phyloP scores from a whole-genome alignment of 768 basidiomycete genomes.

The Galerina sulciceps region DNA sequence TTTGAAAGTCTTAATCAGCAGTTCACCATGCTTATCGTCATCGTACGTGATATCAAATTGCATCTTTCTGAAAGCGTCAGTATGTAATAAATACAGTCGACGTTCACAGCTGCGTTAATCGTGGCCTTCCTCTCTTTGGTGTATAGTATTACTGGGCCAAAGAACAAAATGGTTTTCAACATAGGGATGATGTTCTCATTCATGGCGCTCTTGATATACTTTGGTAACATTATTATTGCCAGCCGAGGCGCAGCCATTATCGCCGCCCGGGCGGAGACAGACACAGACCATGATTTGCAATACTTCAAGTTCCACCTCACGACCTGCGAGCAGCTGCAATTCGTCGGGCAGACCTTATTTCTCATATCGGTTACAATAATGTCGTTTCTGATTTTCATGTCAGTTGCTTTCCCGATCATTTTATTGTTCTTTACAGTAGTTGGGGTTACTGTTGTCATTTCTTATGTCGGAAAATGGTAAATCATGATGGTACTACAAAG shows the following conservation, averaged over 20 bases:
- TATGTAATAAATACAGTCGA: conserved; percentile 28
- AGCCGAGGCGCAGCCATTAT: conserved; percentile 30
- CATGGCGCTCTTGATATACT: conserved; percentile 31
- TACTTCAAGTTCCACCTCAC: conserved; percentile 32
- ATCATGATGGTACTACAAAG: too few species aligned
- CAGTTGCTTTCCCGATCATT: conserved; percentile 31
- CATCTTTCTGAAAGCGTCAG: neutral
- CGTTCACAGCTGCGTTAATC: conserved; percentile 32
- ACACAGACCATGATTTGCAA: conserved; percentile 16
- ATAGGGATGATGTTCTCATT: conserved; percentile 35
- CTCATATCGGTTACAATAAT: conserved; percentile 28
- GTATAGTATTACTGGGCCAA: conserved; percentile 22
- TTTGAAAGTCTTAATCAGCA: conserved; percentile 27
- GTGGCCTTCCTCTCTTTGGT: conserved; percentile 30
- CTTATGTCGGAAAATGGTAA: too few species aligned
- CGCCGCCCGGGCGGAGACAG: conserved; percentile 19
- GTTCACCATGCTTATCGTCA: conserved; percentile 31
- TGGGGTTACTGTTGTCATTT: conserved; percentile 24
- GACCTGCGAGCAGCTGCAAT: conserved; percentile 36
- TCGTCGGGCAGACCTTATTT: conserved; percentile 31
- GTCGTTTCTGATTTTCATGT: conserved; percentile 33
- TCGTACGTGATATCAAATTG: conserved; percentile 25
- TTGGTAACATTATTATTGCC: conserved; percentile 35
- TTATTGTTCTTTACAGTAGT: conserved; percentile 21
- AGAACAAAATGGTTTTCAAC: conserved; percentile 26